Evolutionary conservation across 345 rosid species (phyloP).

Genomic region (Trapa bicornis): DNA sequence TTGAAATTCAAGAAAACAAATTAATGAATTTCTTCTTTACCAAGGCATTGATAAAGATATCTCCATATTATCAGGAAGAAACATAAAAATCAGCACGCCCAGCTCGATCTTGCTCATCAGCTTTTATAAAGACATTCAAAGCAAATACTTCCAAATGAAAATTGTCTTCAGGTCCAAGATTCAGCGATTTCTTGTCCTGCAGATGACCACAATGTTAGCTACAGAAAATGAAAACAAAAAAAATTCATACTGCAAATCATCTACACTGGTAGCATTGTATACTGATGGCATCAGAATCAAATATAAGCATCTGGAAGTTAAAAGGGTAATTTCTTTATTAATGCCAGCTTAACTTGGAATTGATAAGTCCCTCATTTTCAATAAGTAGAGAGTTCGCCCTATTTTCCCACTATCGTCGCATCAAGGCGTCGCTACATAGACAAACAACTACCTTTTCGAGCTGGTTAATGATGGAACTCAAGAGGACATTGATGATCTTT

Average conservation of each 20-base stretch:
- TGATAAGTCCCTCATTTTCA: not conserved
- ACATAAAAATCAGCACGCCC: slow-evolving; percentile 90
- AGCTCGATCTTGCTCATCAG: slow-evolving; percentile 94
- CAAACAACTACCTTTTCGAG: slow-evolving; percentile 59
- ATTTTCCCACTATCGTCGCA: not conserved
- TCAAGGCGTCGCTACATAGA: not conserved
- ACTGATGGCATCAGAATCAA: not conserved
- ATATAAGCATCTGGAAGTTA: not conserved
- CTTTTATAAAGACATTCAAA: slow-evolving; percentile 74
- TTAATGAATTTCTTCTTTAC: not conserved
- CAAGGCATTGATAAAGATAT: not conserved
- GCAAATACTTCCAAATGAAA: slow-evolving; percentile 91
- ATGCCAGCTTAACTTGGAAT: not conserved
- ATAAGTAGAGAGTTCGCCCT: not conserved
- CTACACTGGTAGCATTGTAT: not conserved
- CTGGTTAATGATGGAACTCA: slow-evolving; percentile 85
- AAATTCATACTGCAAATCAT: not conserved
- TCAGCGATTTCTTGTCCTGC: slow-evolving; percentile 84
- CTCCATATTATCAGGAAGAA: not conserved
- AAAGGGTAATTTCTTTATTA: not conserved
- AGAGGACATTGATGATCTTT: slow-evolving; percentile 74
- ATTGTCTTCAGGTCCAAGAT: slow-evolving; percentile 70
- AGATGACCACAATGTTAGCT: slow-evolving; percentile 8
- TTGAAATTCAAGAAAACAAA: not conserved
- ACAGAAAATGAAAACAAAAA: not conserved